Conservation (phyloP, 306 rosid species). For the Vigna nakashimae region DNA sequence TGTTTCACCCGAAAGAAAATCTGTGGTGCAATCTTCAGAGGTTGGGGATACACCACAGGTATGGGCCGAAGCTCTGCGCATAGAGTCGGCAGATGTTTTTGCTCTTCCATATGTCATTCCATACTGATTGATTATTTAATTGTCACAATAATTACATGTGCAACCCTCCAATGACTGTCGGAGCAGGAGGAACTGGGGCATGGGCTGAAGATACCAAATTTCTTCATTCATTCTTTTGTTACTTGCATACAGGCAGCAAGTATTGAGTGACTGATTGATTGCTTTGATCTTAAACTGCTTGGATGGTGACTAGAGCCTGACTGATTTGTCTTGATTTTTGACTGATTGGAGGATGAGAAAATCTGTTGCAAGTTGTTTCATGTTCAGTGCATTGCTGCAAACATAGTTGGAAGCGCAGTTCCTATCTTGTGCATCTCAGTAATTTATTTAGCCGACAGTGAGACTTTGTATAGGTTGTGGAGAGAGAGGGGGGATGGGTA, state of each 20-base stretch:
- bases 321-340: background rate
- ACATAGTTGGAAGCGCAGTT: constrained; percentile 43
- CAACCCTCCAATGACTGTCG: constrained; percentile 27
- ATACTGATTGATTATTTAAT: constrained; percentile 55
- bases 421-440: constrained; percentile 35
- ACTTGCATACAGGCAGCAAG: constrained; percentile 43
- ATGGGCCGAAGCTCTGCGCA: constrained; percentile 77
- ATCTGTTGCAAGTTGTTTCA: constrained; percentile 34
- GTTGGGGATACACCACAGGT: constrained; percentile 58
- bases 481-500: constrained; percentile 42
- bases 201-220: constrained; percentile 34
- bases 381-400: constrained; percentile 36
- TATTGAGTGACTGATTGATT: background rate
- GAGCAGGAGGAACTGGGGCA: constrained; percentile 41
- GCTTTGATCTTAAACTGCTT: constrained; percentile 28
- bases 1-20: constrained; percentile 49
- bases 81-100: constrained; percentile 67
- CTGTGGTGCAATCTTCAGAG: constrained; percentile 46
- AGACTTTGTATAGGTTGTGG: constrained; percentile 40
- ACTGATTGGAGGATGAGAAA: constrained; percentile 2
- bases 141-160: constrained; percentile 40
- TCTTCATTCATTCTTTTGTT: constrained; percentile 48
- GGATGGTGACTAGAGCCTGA: background rate
- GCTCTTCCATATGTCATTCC: constrained; percentile 87
- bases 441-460: constrained; percentile 43